Conservation (phyloP, 495 filamentous ascomycete species). For the Parathielavia appendiculata region DNA sequence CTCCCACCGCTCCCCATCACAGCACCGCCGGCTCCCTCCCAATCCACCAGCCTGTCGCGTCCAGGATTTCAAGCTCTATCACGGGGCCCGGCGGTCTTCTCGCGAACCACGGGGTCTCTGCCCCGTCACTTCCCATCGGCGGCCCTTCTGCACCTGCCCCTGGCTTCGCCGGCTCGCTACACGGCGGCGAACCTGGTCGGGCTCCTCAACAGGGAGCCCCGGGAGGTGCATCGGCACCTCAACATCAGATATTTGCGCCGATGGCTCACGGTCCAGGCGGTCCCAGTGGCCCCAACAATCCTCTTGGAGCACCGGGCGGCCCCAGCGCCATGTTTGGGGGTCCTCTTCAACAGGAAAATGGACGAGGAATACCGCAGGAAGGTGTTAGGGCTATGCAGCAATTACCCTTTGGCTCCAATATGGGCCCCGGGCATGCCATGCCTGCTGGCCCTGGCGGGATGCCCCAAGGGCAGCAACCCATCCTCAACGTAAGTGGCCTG, state of each 20-base stretch:
- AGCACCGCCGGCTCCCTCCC: slow-evolving; percentile 78
- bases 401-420: slow-evolving; percentile 38
- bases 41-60: slow-evolving; percentile 86
- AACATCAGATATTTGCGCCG: slow-evolving; percentile 58
- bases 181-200: slow-evolving; percentile 51
- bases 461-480: slow-evolving; percentile 88
- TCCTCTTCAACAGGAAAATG: slow-evolving; percentile 45
- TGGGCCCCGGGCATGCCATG: slow-evolving; percentile 29
- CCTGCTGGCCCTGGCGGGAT: slow-evolving; percentile 41
- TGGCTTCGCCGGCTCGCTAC: slow-evolving; percentile 64
- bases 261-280: slow-evolving; percentile 46
- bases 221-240: slow-evolving; percentile 50
- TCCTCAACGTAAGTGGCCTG: slow-evolving; percentile 68
- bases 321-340: slow-evolving; percentile 44
- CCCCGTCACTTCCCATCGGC: slow-evolving; percentile 57
- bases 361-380: slow-evolving; percentile 39
- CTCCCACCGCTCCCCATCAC: slow-evolving; percentile 60
- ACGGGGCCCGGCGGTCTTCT: slow-evolving; percentile 85
- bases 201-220: slow-evolving; percentile 60
- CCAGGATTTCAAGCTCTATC: slow-evolving; percentile 69
- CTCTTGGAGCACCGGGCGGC: slow-evolving; percentile 31
- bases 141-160: slow-evolving; percentile 57
- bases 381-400: slow-evolving; percentile 39
- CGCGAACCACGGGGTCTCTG: slow-evolving; percentile 60
- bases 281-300: slow-evolving; percentile 31